Percentiles rank a stretch among this genome's conserved stretches.
Evolutionary conservation across 306 rosid species (phyloP).

Genomic region (Casuarina cunninghamiana): DNA sequence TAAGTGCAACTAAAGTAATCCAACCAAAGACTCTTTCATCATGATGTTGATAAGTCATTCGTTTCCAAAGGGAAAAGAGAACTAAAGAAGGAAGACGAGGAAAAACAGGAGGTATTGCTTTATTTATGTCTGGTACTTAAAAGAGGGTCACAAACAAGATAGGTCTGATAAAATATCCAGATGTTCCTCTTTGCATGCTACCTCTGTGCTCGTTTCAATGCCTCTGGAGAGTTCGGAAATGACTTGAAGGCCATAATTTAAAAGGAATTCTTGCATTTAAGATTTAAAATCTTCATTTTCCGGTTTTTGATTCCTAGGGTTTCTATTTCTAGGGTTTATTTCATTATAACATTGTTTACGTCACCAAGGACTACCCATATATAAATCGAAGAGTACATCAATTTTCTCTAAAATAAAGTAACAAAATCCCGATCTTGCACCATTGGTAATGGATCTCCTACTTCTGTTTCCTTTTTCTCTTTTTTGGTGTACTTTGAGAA

Average conservation of each 20-base stretch:
- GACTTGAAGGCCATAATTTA: neutral
- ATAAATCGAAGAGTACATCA: no score
- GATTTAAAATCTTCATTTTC: constrained; percentile 8
- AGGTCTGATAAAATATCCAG: constrained; percentile 10
- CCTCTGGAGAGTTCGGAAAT: neutral
- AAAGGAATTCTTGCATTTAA: constrained; percentile 32
- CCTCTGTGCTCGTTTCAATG: neutral
- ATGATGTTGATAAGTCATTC: constrained; percentile 49
- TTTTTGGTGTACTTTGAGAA: no score
- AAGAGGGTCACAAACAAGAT: neutral
- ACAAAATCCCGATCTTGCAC: no score
- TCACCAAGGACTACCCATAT: neutral
- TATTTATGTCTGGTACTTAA: neutral
- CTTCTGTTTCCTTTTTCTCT: neutral
- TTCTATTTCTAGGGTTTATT: neutral
- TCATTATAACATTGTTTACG: neutral
- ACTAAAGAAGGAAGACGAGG: constrained; percentile 38
- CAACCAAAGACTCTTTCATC: constrained; percentile 55
- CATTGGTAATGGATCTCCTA: no score
- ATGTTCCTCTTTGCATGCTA: constrained; percentile 1
- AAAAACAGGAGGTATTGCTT: constrained; percentile 45
- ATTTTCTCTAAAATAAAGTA: no score
- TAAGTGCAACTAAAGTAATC: constrained; percentile 50
- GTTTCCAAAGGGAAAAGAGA: constrained; percentile 34
- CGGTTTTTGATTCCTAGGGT: neutral